phyloP scores from a whole-genome alignment of 768 basidiomycete species.

The Lactarius quietus region DNA sequence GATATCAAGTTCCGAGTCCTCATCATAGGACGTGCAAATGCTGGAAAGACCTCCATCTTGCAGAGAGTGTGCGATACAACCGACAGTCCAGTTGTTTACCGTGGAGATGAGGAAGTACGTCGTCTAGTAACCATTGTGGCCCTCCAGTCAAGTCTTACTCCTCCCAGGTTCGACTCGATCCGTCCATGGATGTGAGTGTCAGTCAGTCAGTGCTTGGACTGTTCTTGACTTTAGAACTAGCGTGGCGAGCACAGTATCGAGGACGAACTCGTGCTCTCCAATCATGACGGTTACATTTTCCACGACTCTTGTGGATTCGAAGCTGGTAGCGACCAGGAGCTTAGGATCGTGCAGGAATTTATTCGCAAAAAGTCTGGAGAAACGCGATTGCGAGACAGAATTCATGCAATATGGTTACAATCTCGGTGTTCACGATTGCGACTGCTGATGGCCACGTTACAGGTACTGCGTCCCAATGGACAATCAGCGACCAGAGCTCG shows the following conservation, averaged over 20 bases:
- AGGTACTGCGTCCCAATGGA: background rate
- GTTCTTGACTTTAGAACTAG: background rate
- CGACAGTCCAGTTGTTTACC: background rate
- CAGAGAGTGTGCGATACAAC: no score
- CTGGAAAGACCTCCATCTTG: no score
- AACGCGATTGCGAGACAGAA: background rate
- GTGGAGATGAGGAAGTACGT: background rate
- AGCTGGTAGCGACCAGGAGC: background rate
- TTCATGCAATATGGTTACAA: background rate
- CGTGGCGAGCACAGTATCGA: background rate
- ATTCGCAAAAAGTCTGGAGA: background rate
- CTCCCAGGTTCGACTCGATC: background rate
- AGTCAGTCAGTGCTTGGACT: background rate
- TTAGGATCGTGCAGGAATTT: background rate
- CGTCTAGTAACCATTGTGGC: background rate
- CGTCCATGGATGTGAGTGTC: background rate
- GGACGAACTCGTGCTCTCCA: background rate
- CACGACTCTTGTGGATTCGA: background rate
- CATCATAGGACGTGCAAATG: no score
- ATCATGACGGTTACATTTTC: background rate
- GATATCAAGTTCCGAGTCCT: background rate
- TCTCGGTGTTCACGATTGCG: background rate
- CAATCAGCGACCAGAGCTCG: background rate
- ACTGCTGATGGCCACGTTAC: background rate
- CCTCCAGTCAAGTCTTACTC: background rate